A percentile compares a stretch with the other conserved stretches of the same genome.
phyloP scores from a whole-genome alignment of 345 rosid species.

The Lumnitzera littorea region DNA sequence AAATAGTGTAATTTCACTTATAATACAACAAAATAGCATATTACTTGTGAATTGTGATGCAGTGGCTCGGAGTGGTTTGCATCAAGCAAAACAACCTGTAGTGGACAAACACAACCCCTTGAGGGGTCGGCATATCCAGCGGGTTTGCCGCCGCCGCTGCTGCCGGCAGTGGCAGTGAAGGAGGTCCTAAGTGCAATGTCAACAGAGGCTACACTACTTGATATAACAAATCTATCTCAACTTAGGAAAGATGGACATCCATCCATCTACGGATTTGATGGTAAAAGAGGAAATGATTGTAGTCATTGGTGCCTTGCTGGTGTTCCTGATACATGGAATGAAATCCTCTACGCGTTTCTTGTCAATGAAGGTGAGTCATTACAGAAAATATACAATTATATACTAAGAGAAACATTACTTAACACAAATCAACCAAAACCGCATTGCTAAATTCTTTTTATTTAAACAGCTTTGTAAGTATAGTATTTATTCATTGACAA shows the following conservation, averaged over 20 bases:
- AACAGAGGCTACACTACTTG: conserved; percentile 20
- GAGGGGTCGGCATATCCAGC: conserved; percentile 28
- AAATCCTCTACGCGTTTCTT: conserved; percentile 23
- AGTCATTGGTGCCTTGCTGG: conserved; percentile 49
- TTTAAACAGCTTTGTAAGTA: too few relatives aligned
- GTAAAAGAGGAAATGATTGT: conserved; percentile 26
- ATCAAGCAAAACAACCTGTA: conserved; percentile 19
- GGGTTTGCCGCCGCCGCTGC: conserved; percentile 23
- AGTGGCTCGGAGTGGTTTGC: conserved; percentile 35
- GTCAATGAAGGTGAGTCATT: not conserved
- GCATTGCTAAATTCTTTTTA: too few relatives aligned
- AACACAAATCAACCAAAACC: too few relatives aligned
- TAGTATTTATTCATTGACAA: too few relatives aligned
- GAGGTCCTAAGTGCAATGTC: conserved; percentile 14
- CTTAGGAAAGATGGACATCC: conserved; percentile 44
- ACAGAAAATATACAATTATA: too few relatives aligned
- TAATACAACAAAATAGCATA: not conserved
- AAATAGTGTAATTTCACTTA: too few relatives aligned
- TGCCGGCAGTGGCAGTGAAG: conserved; percentile 13
- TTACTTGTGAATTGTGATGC: not conserved
- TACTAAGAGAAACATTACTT: too few relatives aligned
- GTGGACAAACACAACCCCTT: conserved; percentile 21
- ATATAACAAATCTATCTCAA: conserved; percentile 34
- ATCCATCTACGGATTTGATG: conserved; percentile 14
- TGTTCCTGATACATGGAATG: conserved; percentile 41